phyloP scores from a whole-genome alignment of 345 rosid genomes.

The Fremontodendron californicum region DNA sequence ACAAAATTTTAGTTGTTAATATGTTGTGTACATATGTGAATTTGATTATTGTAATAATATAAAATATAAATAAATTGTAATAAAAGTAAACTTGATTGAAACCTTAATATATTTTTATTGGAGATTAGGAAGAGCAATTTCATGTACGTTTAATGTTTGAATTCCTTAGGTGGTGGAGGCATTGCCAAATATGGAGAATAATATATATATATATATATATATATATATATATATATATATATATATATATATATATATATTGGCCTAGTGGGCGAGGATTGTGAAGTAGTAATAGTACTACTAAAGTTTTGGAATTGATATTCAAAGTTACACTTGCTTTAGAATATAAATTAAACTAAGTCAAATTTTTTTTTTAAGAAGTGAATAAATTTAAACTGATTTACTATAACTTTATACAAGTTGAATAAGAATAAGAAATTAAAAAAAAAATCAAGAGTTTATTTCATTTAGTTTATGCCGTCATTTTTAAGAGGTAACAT shows the following conservation, averaged over 20 bases:
- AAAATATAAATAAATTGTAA: background rate
- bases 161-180: background rate
- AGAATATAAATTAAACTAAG: background rate
- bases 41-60: background rate
- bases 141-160: background rate
- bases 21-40: background rate
- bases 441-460: too few species aligned
- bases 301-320: background rate
- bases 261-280: background rate
- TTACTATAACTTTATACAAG: background rate
- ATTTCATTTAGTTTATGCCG: too few species aligned
- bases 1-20: background rate
- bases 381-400: background rate
- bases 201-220: too few species aligned
- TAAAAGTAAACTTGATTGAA: background rate
- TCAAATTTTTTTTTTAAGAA: background rate
- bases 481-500: too few species aligned
- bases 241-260: too few species aligned
- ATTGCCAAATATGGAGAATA: background rate
- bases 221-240: too few species aligned
- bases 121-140: background rate
- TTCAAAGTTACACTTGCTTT: background rate
- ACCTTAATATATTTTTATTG: background rate
- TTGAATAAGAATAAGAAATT: too few species aligned
- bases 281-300: background rate